Conservation (phyloP, 106 monocot species). For the Dendrobium catenatum region DNA sequence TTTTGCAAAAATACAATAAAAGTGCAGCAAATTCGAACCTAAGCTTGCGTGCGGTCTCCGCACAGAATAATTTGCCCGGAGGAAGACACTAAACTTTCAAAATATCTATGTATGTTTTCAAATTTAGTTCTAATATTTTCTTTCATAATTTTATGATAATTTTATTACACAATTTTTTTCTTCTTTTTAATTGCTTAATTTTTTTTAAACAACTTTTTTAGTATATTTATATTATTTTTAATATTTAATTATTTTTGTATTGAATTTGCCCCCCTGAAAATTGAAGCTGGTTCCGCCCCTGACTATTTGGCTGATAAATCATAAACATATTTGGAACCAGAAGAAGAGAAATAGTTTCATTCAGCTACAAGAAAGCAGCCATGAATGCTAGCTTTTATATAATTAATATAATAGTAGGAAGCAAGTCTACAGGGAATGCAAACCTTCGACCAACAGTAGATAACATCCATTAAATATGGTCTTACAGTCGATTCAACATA, state of each 20-base stretch:
- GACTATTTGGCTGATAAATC: neutral
- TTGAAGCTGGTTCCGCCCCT: neutral
- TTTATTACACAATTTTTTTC: too few relatives aligned
- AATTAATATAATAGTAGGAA: neutral
- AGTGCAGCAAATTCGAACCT: too few relatives aligned
- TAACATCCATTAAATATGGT: conserved; percentile 97
- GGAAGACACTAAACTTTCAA: neutral
- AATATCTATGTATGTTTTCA: too few relatives aligned
- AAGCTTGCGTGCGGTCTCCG: too few relatives aligned
- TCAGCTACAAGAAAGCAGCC: neutral
- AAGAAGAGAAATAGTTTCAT: neutral
- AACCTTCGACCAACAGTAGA: conserved; percentile 99
- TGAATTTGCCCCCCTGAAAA: too few relatives aligned
- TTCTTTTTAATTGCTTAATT: too few relatives aligned
- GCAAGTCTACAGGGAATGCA: conserved; percentile 1
- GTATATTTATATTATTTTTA: too few relatives aligned
- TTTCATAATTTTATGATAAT: too few relatives aligned
- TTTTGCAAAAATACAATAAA: too few relatives aligned
- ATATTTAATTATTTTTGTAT: too few relatives aligned
- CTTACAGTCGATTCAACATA: conserved; percentile 92
- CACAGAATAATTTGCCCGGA: neutral
- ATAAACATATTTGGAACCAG: neutral
- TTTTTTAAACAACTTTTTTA: too few relatives aligned
- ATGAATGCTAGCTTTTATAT: neutral
- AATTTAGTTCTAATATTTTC: too few relatives aligned